These are phyloP conservation scores for Phytophthora syringae DNA, from an alignment of 352 stramenopile species.

Conservation along the genomic window DNA sequence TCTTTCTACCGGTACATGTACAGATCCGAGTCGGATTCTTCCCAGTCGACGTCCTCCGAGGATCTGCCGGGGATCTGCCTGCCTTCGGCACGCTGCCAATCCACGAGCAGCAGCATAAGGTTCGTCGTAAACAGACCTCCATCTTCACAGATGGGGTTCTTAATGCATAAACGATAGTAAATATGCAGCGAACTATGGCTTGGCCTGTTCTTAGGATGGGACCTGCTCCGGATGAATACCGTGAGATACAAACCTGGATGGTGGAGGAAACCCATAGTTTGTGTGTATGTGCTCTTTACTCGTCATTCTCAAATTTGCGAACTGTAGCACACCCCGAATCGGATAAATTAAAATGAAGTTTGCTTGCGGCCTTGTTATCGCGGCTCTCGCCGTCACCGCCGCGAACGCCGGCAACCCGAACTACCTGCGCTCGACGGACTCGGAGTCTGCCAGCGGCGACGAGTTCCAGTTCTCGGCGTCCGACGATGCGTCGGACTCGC, in stretches of 20 bases:
- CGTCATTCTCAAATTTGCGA: constrained; percentile 42
- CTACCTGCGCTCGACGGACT: constrained; percentile 14
- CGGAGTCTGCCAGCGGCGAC: constrained; percentile 11
- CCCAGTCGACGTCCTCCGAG: neutral
- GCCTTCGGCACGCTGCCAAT: constrained; percentile 12
- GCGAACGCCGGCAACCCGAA: constrained; percentile 22
- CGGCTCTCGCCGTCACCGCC: constrained; percentile 25
- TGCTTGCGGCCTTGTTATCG: constrained; percentile 25
- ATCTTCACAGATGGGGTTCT: constrained; percentile 31
- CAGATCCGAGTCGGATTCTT: neutral
- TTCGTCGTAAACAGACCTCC: constrained; percentile 35
- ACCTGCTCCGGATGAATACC: constrained; percentile 27
- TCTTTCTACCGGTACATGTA: too few species aligned
- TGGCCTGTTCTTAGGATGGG: constrained; percentile 30
- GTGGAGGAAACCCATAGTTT: constrained; percentile 1
- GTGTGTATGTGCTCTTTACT: neutral
- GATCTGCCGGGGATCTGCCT: constrained; percentile 22
- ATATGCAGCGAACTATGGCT: constrained; percentile 21
- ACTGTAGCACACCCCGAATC: constrained; percentile 18
- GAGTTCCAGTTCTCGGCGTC: constrained; percentile 14
- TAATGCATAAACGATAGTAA: constrained; percentile 29
- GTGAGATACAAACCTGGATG: constrained; percentile 28
- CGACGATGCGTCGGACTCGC: constrained; percentile 3
- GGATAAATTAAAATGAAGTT: constrained; percentile 38
- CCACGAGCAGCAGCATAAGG: constrained; percentile 23